Percentiles rank a stretch among this genome's conserved stretches.
Evolutionary conservation across 225 moss, liverwort and hornwort species (phyloP).

Genomic region (Ulota crispa): DNA sequence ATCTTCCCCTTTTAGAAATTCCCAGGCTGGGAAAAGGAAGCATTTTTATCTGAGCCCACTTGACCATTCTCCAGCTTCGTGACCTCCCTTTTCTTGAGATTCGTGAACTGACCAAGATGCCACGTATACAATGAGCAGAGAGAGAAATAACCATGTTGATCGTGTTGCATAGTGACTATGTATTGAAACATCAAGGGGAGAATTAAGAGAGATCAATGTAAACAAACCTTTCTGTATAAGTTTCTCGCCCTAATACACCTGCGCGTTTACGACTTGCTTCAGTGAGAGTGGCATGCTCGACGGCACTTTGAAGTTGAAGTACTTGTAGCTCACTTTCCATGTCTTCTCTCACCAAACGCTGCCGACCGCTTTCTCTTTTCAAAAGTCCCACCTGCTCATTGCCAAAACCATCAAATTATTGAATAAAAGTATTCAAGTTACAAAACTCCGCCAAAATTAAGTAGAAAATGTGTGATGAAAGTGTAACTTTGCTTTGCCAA

Average conservation of each 20-base stretch:
- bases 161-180: background rate
- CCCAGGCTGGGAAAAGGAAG: background rate
- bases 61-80: slow-evolving; percentile 26
- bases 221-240: slow-evolving; percentile 57
- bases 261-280: slow-evolving; percentile 27
- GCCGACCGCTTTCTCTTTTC: slow-evolving; percentile 54
- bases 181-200: background rate
- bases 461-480: background rate
- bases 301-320: slow-evolving; percentile 40
- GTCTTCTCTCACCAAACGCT: slow-evolving; percentile 45
- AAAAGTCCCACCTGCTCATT: slow-evolving; percentile 34
- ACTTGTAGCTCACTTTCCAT: slow-evolving; percentile 57
- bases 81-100: slow-evolving; percentile 17
- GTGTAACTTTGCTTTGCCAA: background rate
- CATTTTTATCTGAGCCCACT: slow-evolving; percentile 3
- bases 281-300: slow-evolving; percentile 37
- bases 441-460: background rate
- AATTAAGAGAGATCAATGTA: background rate
- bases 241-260: slow-evolving; percentile 26
- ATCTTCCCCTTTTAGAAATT: background rate
- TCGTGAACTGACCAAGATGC: slow-evolving; percentile 17
- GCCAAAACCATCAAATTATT: background rate
- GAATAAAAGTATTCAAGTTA: background rate
- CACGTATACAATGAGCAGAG: background rate
- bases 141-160: background rate